These are phyloP conservation scores for Amanita exitialis DNA, from an alignment of 768 basidiomycete genomes.

Conservation along the genomic window DNA sequence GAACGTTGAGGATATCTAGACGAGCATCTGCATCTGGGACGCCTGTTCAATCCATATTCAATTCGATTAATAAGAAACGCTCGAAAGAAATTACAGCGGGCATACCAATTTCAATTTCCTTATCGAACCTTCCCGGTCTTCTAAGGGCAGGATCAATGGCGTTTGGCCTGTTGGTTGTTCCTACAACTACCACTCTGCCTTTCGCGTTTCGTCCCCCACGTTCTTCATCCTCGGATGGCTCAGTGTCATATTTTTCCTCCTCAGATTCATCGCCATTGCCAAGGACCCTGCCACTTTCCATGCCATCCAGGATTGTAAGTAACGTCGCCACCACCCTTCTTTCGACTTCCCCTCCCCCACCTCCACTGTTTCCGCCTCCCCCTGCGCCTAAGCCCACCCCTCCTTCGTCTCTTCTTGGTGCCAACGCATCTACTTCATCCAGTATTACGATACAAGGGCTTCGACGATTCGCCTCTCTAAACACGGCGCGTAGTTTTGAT, in stretches of 20 bases:
- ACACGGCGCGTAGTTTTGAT: conserved; percentile 80
- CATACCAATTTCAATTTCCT: conserved; percentile 91
- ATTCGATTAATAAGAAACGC: background rate
- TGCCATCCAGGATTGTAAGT: conserved; percentile 90
- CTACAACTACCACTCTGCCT: conserved; percentile 83
- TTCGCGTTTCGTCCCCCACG: conserved; percentile 18
- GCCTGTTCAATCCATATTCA: conserved; percentile 32
- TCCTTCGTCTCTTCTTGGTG: conserved; percentile 81
- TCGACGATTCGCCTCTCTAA: conserved; percentile 69
- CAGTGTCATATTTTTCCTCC: background rate
- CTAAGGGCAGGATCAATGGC: conserved; percentile 91
- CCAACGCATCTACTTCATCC: conserved; percentile 94
- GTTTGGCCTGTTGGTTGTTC: conserved; percentile 92
- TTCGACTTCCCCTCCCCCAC: conserved; percentile 73
- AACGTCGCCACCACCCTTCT: conserved; percentile 93
- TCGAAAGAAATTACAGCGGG: conserved; percentile 2
- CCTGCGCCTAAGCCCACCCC: conserved; percentile 20
- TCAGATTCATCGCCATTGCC: conserved; percentile 3
- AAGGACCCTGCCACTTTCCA: conserved; percentile 36
- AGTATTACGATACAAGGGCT: conserved; percentile 91
- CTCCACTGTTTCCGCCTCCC: conserved; percentile 56
- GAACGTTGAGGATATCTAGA: conserved; percentile 75
- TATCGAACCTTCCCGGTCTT: conserved; percentile 84
- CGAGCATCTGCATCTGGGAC: conserved; percentile 85
- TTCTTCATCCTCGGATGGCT: background rate